Evolutionary conservation across 2,329 filamentous ascomycete genomes (phyloP).

Genomic region (Ophiostoma himal-ulmi): DNA sequence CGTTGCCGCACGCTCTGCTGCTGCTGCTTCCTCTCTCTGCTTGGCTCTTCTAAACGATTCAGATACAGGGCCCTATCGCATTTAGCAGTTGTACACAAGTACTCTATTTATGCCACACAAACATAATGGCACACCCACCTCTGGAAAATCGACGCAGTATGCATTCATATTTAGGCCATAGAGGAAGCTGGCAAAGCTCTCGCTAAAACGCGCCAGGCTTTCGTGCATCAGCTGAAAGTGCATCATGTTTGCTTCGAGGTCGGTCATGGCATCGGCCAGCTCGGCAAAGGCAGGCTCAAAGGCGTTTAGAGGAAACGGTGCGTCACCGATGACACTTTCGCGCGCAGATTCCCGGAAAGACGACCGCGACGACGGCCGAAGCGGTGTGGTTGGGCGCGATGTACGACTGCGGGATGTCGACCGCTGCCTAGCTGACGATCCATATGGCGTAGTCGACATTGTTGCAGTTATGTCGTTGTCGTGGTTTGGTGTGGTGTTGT

Average conservation of each 20-base stretch:
- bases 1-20: slow-evolving; percentile 12
- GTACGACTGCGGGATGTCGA: slow-evolving; percentile 58
- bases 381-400: slow-evolving; percentile 82
- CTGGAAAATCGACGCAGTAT: slow-evolving; percentile 95
- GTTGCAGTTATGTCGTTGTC: background rate
- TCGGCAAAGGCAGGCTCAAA: slow-evolving; percentile 92
- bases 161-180: slow-evolving; percentile 99
- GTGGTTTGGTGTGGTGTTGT: background rate
- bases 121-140: slow-evolving; percentile 49
- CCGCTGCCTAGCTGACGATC: slow-evolving; percentile 32
- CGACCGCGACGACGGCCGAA: slow-evolving; percentile 82
- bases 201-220: slow-evolving; percentile 84
- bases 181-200: slow-evolving; percentile 91
- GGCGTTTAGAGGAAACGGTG: slow-evolving; percentile 65
- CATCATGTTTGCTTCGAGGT: slow-evolving; percentile 95
- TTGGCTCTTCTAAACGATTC: slow-evolving; percentile 73
- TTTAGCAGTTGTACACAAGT: background rate
- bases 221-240: slow-evolving; percentile 96
- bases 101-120: background rate
- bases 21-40: slow-evolving; percentile 45
- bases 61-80: slow-evolving; percentile 63
- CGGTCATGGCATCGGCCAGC: slow-evolving; percentile 86
- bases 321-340: slow-evolving; percentile 47
- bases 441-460: slow-evolving; percentile 18
- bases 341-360: slow-evolving; percentile 75